Conservation (phyloP, 805 yeast genomes). For the Barnettozyma populi region DNA sequence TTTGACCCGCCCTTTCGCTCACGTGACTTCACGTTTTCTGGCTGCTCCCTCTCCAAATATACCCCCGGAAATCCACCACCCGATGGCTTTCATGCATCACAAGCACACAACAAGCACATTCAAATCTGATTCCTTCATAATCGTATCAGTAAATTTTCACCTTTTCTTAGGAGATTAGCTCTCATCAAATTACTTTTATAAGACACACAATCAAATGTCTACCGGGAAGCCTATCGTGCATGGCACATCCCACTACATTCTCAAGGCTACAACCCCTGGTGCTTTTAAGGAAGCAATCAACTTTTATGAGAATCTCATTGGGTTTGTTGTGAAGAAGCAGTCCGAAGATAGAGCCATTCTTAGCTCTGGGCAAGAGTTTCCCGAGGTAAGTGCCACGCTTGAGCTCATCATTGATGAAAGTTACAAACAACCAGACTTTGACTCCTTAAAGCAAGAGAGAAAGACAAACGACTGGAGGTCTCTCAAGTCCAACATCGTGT, state of each 20-base stretch:
- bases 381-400: slow-evolving; percentile 26
- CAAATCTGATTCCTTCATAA: background rate
- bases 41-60: background rate
- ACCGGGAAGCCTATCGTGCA: slow-evolving; percentile 39
- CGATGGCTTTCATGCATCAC: background rate
- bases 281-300: slow-evolving; percentile 41
- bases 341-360: slow-evolving; percentile 22
- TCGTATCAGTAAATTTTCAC: background rate
- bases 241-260: slow-evolving; percentile 48
- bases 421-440: slow-evolving; percentile 21
- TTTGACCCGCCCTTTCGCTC: background rate
- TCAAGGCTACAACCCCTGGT: slow-evolving; percentile 45
- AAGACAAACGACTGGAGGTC: slow-evolving; percentile 46
- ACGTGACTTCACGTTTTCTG: background rate
- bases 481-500: slow-evolving; percentile 34
- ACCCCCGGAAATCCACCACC: slow-evolving; percentile 1
- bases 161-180: too few relatives aligned
- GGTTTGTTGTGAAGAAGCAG: slow-evolving; percentile 27
- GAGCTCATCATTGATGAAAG: slow-evolving; percentile 22
- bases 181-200: background rate
- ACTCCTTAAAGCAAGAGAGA: slow-evolving; percentile 25
- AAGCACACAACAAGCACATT: background rate
- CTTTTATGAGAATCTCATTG: slow-evolving; percentile 52
- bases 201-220: slow-evolving; percentile 9
- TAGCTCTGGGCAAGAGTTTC: slow-evolving; percentile 25